These are phyloP conservation scores for Geotrichum australiense DNA, from an alignment of 1,139 yeast genomes.

Conservation along the genomic window DNA sequence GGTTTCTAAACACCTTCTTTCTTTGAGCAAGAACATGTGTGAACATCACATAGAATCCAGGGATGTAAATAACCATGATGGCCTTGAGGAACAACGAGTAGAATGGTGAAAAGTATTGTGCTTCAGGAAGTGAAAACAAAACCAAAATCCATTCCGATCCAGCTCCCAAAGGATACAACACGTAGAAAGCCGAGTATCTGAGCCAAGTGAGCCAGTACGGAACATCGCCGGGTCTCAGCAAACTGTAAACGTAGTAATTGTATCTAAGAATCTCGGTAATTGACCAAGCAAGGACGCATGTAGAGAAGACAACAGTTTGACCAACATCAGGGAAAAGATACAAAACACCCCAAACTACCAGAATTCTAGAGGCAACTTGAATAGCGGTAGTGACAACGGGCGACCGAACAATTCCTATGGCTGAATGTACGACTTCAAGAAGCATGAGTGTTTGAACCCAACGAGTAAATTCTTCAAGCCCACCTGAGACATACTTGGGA, in stretches of 20 bases:
- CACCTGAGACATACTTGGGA: conserved; percentile 45
- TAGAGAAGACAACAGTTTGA: conserved; percentile 50
- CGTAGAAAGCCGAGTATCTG: conserved; percentile 75
- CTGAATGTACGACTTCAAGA: conserved; percentile 72
- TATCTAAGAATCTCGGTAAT: conserved; percentile 85
- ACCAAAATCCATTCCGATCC: conserved; percentile 71
- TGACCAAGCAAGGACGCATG: conserved; percentile 82
- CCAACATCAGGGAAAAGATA: conserved; percentile 61
- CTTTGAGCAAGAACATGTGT: conserved; percentile 89
- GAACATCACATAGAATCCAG: conserved; percentile 81
- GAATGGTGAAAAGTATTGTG: conserved; percentile 47
- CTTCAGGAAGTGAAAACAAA: conserved; percentile 59
- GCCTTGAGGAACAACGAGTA: conserved; percentile 51
- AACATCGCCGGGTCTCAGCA: conserved; percentile 46
- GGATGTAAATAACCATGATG: conserved; percentile 62
- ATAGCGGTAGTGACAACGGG: conserved; percentile 76
- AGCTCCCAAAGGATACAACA: conserved; percentile 88
- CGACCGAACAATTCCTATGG: conserved; percentile 68
- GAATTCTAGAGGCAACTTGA: conserved; percentile 79
- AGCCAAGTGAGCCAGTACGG: conserved; percentile 60
- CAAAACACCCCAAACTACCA: conserved; percentile 80
- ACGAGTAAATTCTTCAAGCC: conserved; percentile 54
- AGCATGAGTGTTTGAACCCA: conserved; percentile 77
- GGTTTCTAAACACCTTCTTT: conserved; percentile 28
- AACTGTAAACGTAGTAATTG: conserved; percentile 67